Percentiles rank a stretch among this genome's conserved stretches.
Conservation (phyloP, 2,329 filamentous ascomycete genomes). For the Aspergillus sp. region DNA sequence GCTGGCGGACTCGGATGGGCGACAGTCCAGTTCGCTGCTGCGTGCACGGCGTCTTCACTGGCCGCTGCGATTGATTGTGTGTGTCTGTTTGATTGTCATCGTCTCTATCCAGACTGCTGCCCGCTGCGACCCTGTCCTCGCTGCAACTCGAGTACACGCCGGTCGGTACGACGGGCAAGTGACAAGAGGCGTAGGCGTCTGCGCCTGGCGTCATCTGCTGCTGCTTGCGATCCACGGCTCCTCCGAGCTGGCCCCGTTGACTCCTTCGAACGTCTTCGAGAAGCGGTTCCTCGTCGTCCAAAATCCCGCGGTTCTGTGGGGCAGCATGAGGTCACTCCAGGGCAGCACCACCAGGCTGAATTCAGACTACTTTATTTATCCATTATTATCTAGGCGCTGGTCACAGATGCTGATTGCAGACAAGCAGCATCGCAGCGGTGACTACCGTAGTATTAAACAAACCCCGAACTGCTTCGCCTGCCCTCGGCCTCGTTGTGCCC, state of each 20-base stretch:
- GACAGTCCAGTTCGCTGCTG: too few relatives aligned
- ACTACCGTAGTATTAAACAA: not conserved
- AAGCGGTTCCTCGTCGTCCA: not conserved
- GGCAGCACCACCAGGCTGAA: not conserved
- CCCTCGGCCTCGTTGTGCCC: not conserved
- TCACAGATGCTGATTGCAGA: not conserved
- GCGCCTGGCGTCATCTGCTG: too few relatives aligned
- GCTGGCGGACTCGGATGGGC: constrained; percentile 15
- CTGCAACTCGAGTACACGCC: too few relatives aligned
- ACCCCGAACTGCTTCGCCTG: not conserved
- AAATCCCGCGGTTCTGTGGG: not conserved
- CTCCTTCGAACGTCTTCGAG: not conserved
- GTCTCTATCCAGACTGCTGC: not conserved
- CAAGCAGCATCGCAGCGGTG: not conserved
- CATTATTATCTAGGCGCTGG: not conserved
- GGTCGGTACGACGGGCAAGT: too few relatives aligned
- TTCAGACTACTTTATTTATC: too few relatives aligned
- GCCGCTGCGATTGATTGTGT: too few relatives aligned
- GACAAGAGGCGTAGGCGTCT: too few relatives aligned
- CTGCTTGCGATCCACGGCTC: too few relatives aligned
- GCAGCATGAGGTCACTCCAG: constrained; percentile 2
- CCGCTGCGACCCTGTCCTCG: too few relatives aligned
- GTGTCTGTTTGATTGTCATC: too few relatives aligned
- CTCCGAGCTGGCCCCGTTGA: not conserved
- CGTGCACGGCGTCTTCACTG: too few relatives aligned